These are phyloP conservation scores for Linum trigynum DNA, from an alignment of 345 rosid species.

Conservation along the genomic window DNA sequence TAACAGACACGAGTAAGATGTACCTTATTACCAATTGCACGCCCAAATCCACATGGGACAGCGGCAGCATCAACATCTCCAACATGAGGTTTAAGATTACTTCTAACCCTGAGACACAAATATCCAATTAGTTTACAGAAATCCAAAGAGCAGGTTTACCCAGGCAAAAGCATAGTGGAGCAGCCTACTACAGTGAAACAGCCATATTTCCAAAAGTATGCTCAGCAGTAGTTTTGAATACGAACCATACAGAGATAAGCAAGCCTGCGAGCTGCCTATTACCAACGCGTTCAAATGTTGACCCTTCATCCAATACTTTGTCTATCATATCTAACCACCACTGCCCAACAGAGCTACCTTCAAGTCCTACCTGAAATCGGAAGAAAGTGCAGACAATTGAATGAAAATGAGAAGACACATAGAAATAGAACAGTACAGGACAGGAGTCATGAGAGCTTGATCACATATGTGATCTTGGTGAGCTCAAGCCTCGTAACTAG, in stretches of 20 bases:
- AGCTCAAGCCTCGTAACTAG: not conserved
- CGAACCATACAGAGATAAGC: constrained; percentile 83
- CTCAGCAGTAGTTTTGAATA: not conserved
- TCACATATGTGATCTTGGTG: not conserved
- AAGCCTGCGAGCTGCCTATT: constrained; percentile 91
- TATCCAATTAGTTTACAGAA: not conserved
- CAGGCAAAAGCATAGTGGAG: too few species aligned
- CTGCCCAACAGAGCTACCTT: constrained; percentile 87
- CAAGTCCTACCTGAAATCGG: constrained; percentile 81
- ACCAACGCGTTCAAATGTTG: constrained; percentile 93
- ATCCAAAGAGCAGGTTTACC: too few species aligned
- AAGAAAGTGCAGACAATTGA: not conserved
- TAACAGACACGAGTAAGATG: constrained; percentile 1
- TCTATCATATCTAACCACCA: constrained; percentile 95
- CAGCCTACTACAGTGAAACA: not conserved
- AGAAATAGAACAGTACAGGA: not conserved
- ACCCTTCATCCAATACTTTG: constrained; percentile 67
- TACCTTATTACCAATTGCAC: constrained; percentile 98
- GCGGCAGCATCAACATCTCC: constrained; percentile 97
- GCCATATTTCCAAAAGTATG: not conserved
- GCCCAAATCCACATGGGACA: constrained; percentile 98
- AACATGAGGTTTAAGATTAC: constrained; percentile 64
- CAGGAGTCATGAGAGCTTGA: not conserved
- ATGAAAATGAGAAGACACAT: not conserved
- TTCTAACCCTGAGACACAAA: constrained; percentile 58